Evolutionary conservation across 208 protist species (phyloP).

Genomic region (Polymyxa betae): DNA sequence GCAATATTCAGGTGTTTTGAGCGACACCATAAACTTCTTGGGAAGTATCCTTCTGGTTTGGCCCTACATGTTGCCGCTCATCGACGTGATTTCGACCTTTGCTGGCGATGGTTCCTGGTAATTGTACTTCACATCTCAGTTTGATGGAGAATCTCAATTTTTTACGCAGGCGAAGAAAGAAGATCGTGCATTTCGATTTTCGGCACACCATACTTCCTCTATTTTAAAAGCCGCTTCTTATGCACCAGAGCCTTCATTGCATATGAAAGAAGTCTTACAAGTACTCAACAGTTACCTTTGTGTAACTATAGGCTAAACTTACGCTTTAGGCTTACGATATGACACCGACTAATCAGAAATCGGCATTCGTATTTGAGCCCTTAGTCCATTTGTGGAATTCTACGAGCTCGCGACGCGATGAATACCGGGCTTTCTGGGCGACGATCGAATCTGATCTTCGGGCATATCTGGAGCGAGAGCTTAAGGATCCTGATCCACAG

Average conservation of each 20-base stretch:
- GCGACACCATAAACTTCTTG: neutral
- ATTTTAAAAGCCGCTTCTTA: neutral
- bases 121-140: neutral
- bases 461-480: neutral
- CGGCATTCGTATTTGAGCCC: neutral
- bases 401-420: neutral
- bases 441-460: neutral
- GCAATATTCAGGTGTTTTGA: slow-evolving; percentile 14
- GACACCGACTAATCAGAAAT: neutral
- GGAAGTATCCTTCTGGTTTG: neutral
- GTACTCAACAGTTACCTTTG: too few relatives aligned
- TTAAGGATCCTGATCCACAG: neutral
- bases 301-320: too few relatives aligned
- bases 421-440: neutral
- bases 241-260: neutral
- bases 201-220: neutral
- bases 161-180: slow-evolving; percentile 13
- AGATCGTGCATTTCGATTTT: neutral
- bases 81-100: neutral
- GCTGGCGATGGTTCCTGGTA: slow-evolving; percentile 6
- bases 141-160: neutral
- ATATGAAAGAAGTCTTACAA: slow-evolving; percentile 13
- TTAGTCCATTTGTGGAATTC: neutral
- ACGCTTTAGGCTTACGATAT: neutral
- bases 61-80: neutral